Base-by-base conservation (phyloP, 768 basidiomycete genomes). In the Lactarius hatsudake region DNA sequence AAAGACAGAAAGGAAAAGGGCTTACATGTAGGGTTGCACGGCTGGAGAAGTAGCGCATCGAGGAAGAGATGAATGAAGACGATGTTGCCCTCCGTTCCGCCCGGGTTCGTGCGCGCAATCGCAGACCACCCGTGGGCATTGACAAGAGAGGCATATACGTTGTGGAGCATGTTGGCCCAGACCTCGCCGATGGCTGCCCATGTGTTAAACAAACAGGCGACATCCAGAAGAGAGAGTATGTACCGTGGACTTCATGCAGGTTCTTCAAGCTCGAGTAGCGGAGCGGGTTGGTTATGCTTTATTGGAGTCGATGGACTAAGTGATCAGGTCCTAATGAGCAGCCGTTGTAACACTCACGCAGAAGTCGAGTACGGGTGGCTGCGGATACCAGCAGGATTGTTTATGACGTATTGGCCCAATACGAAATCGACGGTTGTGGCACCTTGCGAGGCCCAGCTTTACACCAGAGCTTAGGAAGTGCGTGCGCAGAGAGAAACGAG, bases 351-450 rank as follows among this genome's bases (percentile, higher is more conserved):
- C 76, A 74, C 74, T 74, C 81, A 80, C 71, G 70, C 78, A 76
- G 80, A 79, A 64, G 83, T 84, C 7, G 85, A 86, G 77, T 89
- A 88, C 10, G 83, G 84, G 74, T 83, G 81, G 59, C 78, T 75
- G 23, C 87, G 81, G 72, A 88, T 84, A 51, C 88, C 87, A 10
- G 74, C 73, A 6, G 80, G 65, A 66, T 79, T 75, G 74, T 86
- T 80, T 69, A 78, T 81, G 30, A 87, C 87, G 74, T 85, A 88
- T 60, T 79, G 78, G 18, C 85, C 87, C 73, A 81, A 74, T 55
- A 77, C 72, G 67, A 71, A 78, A 73, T 78, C 74, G 15, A 64
- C 62, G 4, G 82, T 76, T 0, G 76, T 73, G 30, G 75, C 73
- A 28, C 79, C 79, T n/a, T 77, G 71, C 64, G 82, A 78, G 10